These are phyloP conservation scores for Cercospora sp. DNA, from an alignment of 2,329 filamentous ascomycete genomes.

Conservation along the genomic window DNA sequence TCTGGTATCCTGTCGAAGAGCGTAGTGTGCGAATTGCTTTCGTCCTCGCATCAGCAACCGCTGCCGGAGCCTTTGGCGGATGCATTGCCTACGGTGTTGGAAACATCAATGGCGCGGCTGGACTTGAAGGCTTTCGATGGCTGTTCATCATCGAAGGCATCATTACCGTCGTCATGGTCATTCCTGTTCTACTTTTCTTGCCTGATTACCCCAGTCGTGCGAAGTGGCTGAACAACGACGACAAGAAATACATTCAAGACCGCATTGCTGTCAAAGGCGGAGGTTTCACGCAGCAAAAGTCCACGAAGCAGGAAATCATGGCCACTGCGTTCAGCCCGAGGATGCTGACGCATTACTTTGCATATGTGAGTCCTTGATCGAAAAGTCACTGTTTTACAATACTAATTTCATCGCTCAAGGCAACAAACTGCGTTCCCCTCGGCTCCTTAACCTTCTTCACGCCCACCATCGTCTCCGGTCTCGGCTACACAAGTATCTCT, in stretches of 20 bases:
- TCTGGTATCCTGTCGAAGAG: slow-evolving; percentile 59
- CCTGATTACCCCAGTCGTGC: slow-evolving; percentile 36
- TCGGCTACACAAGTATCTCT: slow-evolving; percentile 49
- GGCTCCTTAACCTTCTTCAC: slow-evolving; percentile 53
- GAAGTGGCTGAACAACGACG: slow-evolving; percentile 32
- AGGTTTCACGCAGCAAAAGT: slow-evolving; percentile 42
- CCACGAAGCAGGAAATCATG: slow-evolving; percentile 40
- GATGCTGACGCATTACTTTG: slow-evolving; percentile 43
- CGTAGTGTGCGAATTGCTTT: slow-evolving; percentile 59
- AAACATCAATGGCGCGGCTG: slow-evolving; percentile 47
- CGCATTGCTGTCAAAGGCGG: slow-evolving; percentile 38
- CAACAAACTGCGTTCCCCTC: slow-evolving; percentile 37
- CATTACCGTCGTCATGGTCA: slow-evolving; percentile 31
- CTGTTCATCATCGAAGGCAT: slow-evolving; percentile 37
- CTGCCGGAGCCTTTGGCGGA: slow-evolving; percentile 56
- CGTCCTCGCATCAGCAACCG: slow-evolving; percentile 57
- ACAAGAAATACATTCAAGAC: slow-evolving; percentile 33
- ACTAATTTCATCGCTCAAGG: slow-evolving; percentile 15
- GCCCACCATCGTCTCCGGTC: slow-evolving; percentile 51
- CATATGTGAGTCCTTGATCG: slow-evolving; percentile 33
- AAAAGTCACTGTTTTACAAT: too few species aligned
- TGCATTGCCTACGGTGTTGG: slow-evolving; percentile 64
- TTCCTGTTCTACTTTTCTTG: slow-evolving; percentile 32
- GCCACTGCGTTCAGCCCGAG: slow-evolving; percentile 41
- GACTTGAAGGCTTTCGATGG: slow-evolving; percentile 50